Conservation (phyloP, 2,329 filamentous ascomycete species). For the Daldinia sp. region DNA sequence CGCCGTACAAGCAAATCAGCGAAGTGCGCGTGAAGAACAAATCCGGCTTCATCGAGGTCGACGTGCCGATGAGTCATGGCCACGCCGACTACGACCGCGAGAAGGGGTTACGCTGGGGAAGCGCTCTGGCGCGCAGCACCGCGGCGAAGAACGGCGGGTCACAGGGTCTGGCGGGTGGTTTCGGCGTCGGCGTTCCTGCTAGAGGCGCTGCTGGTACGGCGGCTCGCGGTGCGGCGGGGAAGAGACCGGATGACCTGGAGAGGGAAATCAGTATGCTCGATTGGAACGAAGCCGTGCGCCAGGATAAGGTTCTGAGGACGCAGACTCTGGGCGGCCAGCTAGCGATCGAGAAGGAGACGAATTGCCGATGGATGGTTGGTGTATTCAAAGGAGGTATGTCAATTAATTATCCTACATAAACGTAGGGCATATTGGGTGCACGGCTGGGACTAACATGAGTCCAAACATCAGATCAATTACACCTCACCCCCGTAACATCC, state of each 20-base stretch:
- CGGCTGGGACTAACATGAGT: background rate
- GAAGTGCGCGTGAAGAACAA: constrained; percentile 83
- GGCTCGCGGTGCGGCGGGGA: constrained; percentile 43
- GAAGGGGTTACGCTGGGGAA: constrained; percentile 85
- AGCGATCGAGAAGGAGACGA: constrained; percentile 71
- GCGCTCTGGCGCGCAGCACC: constrained; percentile 71
- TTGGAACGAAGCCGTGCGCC: constrained; percentile 73
- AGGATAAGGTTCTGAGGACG: constrained; percentile 76
- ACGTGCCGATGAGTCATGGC: constrained; percentile 80
- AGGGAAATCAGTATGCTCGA: constrained; percentile 61
- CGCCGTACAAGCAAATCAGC: constrained; percentile 70
- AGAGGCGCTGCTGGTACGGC: constrained; percentile 42
- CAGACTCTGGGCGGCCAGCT: constrained; percentile 89
- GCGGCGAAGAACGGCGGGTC: constrained; percentile 69
- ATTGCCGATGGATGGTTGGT: constrained; percentile 81
- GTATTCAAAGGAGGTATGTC: constrained; percentile 80
- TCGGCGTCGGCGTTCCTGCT: constrained; percentile 65
- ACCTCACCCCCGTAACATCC: constrained; percentile 83
- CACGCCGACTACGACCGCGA: constrained; percentile 78
- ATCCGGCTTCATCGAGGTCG: constrained; percentile 87
- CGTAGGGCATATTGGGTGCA: background rate
- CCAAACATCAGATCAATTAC: constrained; percentile 72
- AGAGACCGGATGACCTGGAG: constrained; percentile 52
- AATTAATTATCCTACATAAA: constrained; percentile 44
- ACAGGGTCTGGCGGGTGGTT: constrained; percentile 76